Conservation (phyloP, 306 rosid species). For the Dalbergia cultrata region DNA sequence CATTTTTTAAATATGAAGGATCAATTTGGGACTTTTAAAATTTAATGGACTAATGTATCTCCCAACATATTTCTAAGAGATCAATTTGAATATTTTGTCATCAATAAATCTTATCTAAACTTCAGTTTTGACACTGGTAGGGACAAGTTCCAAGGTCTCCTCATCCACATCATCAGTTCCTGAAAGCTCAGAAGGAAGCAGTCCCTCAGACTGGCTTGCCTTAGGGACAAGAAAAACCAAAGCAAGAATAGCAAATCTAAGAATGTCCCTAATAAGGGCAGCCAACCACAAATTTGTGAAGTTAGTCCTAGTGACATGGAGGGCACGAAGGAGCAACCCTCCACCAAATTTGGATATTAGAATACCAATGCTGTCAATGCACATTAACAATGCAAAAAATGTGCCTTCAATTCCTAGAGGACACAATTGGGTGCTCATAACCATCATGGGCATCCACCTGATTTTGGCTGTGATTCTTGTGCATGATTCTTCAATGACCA, state of each 20-base stretch:
- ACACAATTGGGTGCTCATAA: slow-evolving; percentile 73
- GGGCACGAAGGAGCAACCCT: slow-evolving; percentile 61
- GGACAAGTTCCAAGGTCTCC: slow-evolving; percentile 66
- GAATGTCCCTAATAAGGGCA: slow-evolving; percentile 58
- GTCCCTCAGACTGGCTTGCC: slow-evolving; percentile 52
- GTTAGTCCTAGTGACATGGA: slow-evolving; percentile 69
- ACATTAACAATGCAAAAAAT: slow-evolving; percentile 74
- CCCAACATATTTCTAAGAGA: no score
- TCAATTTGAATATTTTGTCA: no score
- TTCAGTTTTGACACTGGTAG: slow-evolving; percentile 45
- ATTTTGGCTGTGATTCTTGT: slow-evolving; percentile 55
- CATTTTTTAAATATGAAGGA: no score
- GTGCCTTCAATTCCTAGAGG: slow-evolving; percentile 84
- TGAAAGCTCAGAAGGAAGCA: slow-evolving; percentile 59
- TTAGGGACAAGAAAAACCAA: slow-evolving; percentile 75
- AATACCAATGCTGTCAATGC: slow-evolving; percentile 72
- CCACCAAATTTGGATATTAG: slow-evolving; percentile 71
- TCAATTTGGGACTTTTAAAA: no score
- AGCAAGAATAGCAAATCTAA: slow-evolving; percentile 63
- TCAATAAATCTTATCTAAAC: slow-evolving; percentile 17
- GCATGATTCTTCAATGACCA: slow-evolving; percentile 69
- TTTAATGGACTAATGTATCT: no score
- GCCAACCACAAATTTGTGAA: slow-evolving; percentile 74
- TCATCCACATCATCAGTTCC: slow-evolving; percentile 40
- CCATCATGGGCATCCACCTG: slow-evolving; percentile 85